Conservation (phyloP, 768 basidiomycete genomes). For the Royoungia palumana region DNA sequence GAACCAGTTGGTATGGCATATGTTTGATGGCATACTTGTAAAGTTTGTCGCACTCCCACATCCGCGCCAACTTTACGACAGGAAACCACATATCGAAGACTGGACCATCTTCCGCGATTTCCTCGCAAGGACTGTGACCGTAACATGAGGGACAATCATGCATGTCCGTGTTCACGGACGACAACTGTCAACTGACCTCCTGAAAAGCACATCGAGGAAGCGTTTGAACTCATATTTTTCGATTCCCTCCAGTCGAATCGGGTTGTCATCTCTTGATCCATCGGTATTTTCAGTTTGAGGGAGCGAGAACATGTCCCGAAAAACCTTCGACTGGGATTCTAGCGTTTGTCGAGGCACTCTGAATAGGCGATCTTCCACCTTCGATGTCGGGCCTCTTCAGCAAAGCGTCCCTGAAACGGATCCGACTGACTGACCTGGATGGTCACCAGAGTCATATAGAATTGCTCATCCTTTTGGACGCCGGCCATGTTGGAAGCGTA, state of each 20-base stretch:
- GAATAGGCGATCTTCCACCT: slow-evolving; percentile 30
- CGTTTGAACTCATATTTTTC: slow-evolving; percentile 23
- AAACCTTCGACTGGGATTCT: slow-evolving; percentile 25
- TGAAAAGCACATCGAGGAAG: slow-evolving; percentile 25
- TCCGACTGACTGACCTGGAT: slow-evolving; percentile 1
- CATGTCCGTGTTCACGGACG: not conserved
- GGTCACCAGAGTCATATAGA: slow-evolving; percentile 19
- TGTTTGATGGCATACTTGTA: slow-evolving; percentile 28
- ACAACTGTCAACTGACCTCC: slow-evolving; percentile 3
- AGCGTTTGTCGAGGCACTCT: slow-evolving; percentile 24
- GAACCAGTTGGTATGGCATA: slow-evolving; percentile 18
- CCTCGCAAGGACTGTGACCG: not conserved
- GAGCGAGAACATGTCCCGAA: slow-evolving; percentile 26
- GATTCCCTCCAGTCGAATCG: slow-evolving; percentile 23
- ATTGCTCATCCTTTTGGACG: slow-evolving; percentile 4
- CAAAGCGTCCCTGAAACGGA: not conserved
- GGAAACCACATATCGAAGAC: slow-evolving; percentile 35
- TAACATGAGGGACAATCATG: not conserved
- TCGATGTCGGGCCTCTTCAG: not conserved
- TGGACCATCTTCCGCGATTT: not conserved
- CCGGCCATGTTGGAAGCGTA: not conserved
- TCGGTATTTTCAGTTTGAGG: slow-evolving; percentile 15
- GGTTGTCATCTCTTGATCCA: slow-evolving; percentile 18
- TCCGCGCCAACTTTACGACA: slow-evolving; percentile 37
- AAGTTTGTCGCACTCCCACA: slow-evolving; percentile 36